These are phyloP conservation scores for Athelia psychrophila DNA, from an alignment of 1,284 basidiomycete genomes.

Conservation along the genomic window DNA sequence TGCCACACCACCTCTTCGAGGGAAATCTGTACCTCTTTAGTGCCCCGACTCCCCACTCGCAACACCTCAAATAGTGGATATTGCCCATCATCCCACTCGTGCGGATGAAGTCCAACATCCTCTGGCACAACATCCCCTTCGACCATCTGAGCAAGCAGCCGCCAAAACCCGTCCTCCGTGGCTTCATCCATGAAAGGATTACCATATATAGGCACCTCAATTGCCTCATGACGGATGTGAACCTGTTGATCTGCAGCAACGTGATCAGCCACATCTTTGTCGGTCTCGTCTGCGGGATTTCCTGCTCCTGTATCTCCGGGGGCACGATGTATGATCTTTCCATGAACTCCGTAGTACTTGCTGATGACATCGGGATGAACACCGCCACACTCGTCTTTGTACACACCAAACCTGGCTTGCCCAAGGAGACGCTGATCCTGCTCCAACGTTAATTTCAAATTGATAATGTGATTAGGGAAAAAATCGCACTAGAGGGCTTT, in stretches of 20 bases:
- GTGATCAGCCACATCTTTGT: conserved; percentile 3
- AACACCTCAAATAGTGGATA: conserved; percentile 20
- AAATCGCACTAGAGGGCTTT: conserved; percentile 19
- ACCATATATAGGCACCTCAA: conserved; percentile 2
- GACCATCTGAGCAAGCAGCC: conserved; percentile 7
- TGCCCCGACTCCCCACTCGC: conserved; percentile 8
- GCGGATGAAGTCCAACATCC: conserved; percentile 12
- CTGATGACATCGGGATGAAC: conserved; percentile 6
- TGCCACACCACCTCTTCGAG: conserved; percentile 19
- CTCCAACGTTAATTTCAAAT: not conserved
- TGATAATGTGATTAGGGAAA: conserved; percentile 5
- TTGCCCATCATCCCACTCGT: conserved; percentile 18
- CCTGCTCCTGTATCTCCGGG: conserved; percentile 8
- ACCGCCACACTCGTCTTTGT: conserved; percentile 6
- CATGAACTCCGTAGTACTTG: conserved; percentile 7
- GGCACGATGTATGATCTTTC: not conserved
- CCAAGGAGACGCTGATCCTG: conserved; percentile 12
- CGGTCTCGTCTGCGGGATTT: conserved; percentile 11
- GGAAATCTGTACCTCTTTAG: conserved; percentile 15
- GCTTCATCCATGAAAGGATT: conserved; percentile 5
- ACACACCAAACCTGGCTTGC: conserved; percentile 5
- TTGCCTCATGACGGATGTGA: conserved; percentile 9
- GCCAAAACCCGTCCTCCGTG: not conserved
- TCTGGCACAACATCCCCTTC: conserved; percentile 17
- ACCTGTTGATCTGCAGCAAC: conserved; percentile 2